A percentile compares a stretch with the other conserved stretches of the same genome.
Evolutionary conservation across 139 green algal genomes (phyloP).

Genomic region (Helicosporidium sp.): DNA sequence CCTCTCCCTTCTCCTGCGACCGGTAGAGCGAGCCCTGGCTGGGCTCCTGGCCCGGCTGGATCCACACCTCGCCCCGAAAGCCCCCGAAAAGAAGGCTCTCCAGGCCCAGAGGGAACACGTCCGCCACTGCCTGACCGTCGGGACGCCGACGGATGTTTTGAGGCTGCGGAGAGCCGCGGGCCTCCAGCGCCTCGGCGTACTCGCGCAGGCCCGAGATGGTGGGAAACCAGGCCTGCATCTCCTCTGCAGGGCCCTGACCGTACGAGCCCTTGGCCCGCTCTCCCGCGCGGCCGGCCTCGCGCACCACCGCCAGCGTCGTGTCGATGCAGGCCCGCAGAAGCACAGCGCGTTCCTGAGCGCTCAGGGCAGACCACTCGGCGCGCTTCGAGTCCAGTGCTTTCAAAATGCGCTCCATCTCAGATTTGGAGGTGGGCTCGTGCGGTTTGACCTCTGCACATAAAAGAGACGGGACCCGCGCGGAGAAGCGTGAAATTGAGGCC

Average conservation of each 20-base stretch:
- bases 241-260: constrained; percentile 35
- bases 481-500: neutral
- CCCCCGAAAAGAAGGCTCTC: constrained; percentile 31
- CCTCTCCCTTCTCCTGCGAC: constrained; percentile 15
- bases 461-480: neutral
- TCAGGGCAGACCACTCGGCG: constrained; percentile 16
- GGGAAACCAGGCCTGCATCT: constrained; percentile 25
- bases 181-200: constrained; percentile 23
- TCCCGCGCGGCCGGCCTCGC: constrained; percentile 17
- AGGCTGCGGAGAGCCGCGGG: constrained; percentile 13
- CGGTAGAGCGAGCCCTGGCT: constrained; percentile 26
- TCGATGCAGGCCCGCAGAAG: constrained; percentile 28
- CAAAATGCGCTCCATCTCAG: constrained; percentile 14
- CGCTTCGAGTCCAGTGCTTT: constrained; percentile 19
- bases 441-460: constrained; percentile 8
- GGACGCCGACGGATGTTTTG: constrained; percentile 1
- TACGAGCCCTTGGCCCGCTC: constrained; percentile 33
- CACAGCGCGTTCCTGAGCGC: constrained; percentile 8
- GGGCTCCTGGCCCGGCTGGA: constrained; percentile 34
- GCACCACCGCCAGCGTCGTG: constrained; percentile 12
- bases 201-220: constrained; percentile 28
- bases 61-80: constrained; percentile 45
- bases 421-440: constrained; percentile 10
- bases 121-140: constrained; percentile 25
- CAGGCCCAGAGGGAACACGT: constrained; percentile 30